A percentile compares a stretch with the other conserved stretches of the same genome.
phyloP scores from a whole-genome alignment of 176 grass and related monocot species.

The Triticum monococcum region DNA sequence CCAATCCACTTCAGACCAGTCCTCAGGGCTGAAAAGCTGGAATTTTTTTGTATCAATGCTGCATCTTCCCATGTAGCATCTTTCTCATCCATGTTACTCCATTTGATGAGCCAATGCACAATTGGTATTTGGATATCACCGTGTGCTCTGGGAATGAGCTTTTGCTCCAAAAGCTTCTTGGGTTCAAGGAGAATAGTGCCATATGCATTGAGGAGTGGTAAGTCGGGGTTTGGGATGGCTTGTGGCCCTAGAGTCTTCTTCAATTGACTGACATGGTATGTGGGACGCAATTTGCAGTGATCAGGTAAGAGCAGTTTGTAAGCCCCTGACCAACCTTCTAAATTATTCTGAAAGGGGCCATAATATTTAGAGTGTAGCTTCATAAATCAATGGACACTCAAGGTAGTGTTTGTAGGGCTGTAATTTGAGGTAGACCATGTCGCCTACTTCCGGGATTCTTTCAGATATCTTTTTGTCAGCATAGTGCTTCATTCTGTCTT shows the following conservation, averaged over 20 bases:
- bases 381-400: not conserved
- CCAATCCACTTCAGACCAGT: not conserved
- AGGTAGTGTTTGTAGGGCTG: not conserved
- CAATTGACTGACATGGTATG: not conserved
- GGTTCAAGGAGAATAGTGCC: not conserved
- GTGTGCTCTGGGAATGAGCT: not conserved
- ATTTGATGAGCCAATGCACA: not conserved
- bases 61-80: not conserved
- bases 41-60: not conserved
- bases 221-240: not conserved
- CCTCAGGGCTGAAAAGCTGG: not conserved
- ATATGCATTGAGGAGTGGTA: not conserved
- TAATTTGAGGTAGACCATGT: not conserved
- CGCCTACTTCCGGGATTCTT: not conserved
- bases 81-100: not conserved
- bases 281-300: not conserved
- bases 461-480: not conserved
- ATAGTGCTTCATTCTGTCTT: not conserved
- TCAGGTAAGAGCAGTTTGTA: not conserved
- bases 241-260: not conserved
- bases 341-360: not conserved
- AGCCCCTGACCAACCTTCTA: not conserved
- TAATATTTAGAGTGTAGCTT: not conserved
- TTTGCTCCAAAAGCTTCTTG: not conserved
- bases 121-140: not conserved